Evolutionary conservation across 495 filamentous ascomycete species (phyloP), one percentile per base, ranked within the genome.

Genomic region (Penicillium salamii): DNA sequence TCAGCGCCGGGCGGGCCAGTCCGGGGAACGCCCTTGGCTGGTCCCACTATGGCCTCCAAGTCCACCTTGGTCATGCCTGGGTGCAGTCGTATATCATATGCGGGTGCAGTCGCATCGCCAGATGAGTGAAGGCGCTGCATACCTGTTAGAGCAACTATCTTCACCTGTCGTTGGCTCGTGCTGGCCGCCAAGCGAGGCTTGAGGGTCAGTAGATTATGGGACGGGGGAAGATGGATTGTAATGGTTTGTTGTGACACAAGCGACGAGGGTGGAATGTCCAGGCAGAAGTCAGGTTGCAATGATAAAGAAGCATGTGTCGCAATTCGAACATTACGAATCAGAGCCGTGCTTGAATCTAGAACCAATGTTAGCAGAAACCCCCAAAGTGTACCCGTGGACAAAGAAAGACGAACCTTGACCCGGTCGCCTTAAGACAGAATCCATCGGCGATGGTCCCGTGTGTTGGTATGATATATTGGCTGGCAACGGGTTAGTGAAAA

Each of bases 11-110:
- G 66, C 11, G 52, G 48, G 8, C 69, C 68, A 36, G 62, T 46
- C 55, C 76, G 82, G 36, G 67, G 62, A 42, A 82, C 72, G 7
- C 81, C 81, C 44, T 73, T 78, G 3, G 82, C 77, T 13, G 83
- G 69, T 5, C 80, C 76, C n/a, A 80, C 81, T 59, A 88, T 77
- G 28, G 87, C 61, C 36, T 85, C 80, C 7, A 89, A 68, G 40
- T 83, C 81, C 15, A 91, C 76, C 24, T 79, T 76, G 52, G 85
- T 90, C 15, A 82, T 71, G 7, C 84, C 85, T n/a, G 77, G 72
- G 24, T 69, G 67, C 29, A 90, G 67, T 13, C 67, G 70, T 19
- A 79, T 68, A 42, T 90, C 86, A 52, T 84, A 90, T 3, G 83
- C 59, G 23, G 78, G 76, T 18, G 61, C 75, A 62, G 46, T 71